Evolutionary conservation across 108 stramenopile genomes (phyloP).

Genomic region (Mayamaea pseudoterrestris): DNA sequence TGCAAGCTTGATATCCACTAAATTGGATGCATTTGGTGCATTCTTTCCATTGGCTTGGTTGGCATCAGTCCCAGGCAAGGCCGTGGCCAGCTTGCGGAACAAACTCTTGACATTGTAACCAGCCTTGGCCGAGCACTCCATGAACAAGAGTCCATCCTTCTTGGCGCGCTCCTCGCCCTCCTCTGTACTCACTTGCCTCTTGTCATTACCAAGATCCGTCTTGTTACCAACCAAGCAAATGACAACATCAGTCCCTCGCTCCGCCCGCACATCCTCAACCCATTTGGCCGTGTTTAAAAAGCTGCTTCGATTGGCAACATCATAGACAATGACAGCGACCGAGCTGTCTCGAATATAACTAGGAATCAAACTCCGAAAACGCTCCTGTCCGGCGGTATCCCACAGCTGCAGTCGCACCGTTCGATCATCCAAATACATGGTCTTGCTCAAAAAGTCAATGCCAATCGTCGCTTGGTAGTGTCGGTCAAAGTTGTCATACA

Average conservation of each 20-base stretch:
- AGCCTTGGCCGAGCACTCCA: conserved; percentile 98
- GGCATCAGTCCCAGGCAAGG: conserved; percentile 87
- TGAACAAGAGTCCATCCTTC: conserved; percentile 90
- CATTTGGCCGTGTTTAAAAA: conserved; percentile 97
- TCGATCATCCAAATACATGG: conserved; percentile 96
- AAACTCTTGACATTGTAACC: conserved; percentile 96
- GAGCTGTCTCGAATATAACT: conserved; percentile 98
- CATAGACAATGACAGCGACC: conserved; percentile 97
- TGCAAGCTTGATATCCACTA: conserved; percentile 91
- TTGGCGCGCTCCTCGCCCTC: conserved; percentile 95
- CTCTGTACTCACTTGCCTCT: conserved; percentile 91
- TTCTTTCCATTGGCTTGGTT: conserved; percentile 18
- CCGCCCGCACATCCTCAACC: conserved; percentile 97
- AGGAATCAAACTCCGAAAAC: conserved; percentile 90
- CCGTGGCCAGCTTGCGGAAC: conserved; percentile 94
- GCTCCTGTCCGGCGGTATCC: conserved; percentile 99
- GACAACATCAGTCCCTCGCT: conserved; percentile 95
- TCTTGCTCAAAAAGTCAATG: conserved; percentile 98
- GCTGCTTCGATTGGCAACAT: conserved; percentile 92
- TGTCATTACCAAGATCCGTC: conserved; percentile 94
- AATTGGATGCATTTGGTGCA: conserved; percentile 43
- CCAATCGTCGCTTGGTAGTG: conserved; percentile 99
- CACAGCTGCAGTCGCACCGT: conserved; percentile 98
- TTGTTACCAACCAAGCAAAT: conserved; percentile 99
- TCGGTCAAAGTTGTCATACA: conserved; percentile 93